These are phyloP conservation scores for Melastoma malabathricum DNA, from an alignment of 345 rosid genomes.

Conservation along the genomic window DNA sequence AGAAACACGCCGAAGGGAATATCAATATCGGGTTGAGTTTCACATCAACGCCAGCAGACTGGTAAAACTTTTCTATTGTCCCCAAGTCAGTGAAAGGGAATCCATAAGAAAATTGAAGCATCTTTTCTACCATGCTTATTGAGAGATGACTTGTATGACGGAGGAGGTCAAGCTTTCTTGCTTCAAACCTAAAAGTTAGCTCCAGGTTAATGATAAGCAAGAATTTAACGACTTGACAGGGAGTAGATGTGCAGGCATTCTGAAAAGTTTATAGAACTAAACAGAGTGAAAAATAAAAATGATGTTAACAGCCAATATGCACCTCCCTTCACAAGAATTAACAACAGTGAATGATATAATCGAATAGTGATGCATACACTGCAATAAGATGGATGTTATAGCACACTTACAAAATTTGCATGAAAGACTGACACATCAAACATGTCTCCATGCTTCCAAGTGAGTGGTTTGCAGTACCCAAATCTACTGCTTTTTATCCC, in stretches of 20 bases:
- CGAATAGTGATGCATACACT: too few relatives aligned
- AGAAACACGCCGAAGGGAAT: slow-evolving; percentile 60
- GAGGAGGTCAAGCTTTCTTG: slow-evolving; percentile 83
- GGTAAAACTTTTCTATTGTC: slow-evolving; percentile 56
- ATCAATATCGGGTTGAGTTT: slow-evolving; percentile 66
- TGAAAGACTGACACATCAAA: slow-evolving; percentile 95
- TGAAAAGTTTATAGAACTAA: too few relatives aligned
- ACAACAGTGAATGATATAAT: too few relatives aligned
- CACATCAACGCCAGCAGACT: slow-evolving; percentile 52
- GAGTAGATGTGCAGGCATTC: too few relatives aligned
- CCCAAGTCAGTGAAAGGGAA: slow-evolving; percentile 55
- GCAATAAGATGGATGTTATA: too few relatives aligned
- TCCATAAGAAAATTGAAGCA: slow-evolving; percentile 38
- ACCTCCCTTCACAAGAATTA: too few relatives aligned
- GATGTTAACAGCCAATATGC: too few relatives aligned
- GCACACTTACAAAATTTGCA: slow-evolving; percentile 69
- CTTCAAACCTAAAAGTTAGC: slow-evolving; percentile 45
- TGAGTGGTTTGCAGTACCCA: slow-evolving; percentile 84
- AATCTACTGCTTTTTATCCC: slow-evolving; percentile 84
- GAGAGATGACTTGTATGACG: slow-evolving; percentile 84
- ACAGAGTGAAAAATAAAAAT: too few relatives aligned
- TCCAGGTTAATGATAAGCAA: too few relatives aligned
- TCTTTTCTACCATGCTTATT: slow-evolving; percentile 84
- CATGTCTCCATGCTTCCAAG: slow-evolving; percentile 94
- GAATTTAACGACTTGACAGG: too few relatives aligned